Base-by-base conservation (phyloP, 192 early-diverging fungal genomes). In the Geranomyces variabilis region DNA sequence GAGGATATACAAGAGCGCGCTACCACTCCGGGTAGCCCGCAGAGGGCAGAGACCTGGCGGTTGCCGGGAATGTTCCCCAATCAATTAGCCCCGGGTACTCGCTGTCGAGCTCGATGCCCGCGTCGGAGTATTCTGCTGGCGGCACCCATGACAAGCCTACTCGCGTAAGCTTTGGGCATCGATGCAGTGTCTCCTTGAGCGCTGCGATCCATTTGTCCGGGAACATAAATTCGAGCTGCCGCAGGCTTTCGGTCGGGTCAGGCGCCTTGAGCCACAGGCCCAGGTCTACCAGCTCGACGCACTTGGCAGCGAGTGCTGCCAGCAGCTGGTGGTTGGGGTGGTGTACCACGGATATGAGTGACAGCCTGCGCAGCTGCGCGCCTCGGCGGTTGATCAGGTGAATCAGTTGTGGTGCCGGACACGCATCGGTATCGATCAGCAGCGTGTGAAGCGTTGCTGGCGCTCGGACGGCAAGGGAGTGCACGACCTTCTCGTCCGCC, bases 181-280 rank as follows among this genome's bases (percentile, higher is more conserved):
- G 2, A 17, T 9, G 30, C 21, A 64, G 36, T 3, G 10, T n/a
- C 6, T 36, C 21, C 31, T 24, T 36, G 14, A 66, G 21, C 14
- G 47, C n/a, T 47, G 65, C 45, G 24, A 49, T 47, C 48, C 48
- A 51, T 46, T 51, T n/a, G 24, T 51, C 65, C 7, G 46, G 46
- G 4, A 51, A 53, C 48, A 47, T 13, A 34, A 34, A 69, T 9
- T 29, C 28, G 10, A 30, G 30, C 19, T 14, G 13, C 29, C 14
- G n/a, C 9, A 15, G 2, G 43, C 36, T 36, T 14, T 58, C 69
- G 0, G 69, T 61, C 28, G 30, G n/a, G 59, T 33, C 56, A 13
- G 69, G 69, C 17, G 57, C 33, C 19, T 70, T 61, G 58, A 63
- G 69, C 17, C 69, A 33, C 43, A 70, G 57, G 24, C 61, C 69